Percentiles rank a stretch among this genome's conserved stretches.
These are phyloP conservation scores for Fusarium austroafricanum DNA, from an alignment of 2,329 filamentous ascomycete genomes.

Conservation along the genomic window DNA sequence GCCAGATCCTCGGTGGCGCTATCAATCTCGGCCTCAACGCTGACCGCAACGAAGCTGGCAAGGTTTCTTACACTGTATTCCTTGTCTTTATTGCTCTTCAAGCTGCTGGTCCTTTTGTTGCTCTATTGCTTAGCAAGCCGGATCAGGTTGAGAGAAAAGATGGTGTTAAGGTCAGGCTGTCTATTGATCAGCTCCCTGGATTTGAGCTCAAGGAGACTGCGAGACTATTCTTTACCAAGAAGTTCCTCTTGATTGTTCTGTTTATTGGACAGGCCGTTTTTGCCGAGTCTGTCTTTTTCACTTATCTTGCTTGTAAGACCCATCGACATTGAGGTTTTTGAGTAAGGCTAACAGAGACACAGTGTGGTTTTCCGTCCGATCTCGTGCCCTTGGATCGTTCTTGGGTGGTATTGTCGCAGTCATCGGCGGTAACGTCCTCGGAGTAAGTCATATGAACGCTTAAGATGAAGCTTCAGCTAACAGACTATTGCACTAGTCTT, in stretches of 20 bases:
- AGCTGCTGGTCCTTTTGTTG: conserved; percentile 72
- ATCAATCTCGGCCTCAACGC: conserved; percentile 77
- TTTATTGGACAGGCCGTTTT: conserved; percentile 79
- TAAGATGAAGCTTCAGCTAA: not conserved
- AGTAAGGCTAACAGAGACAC: conserved; percentile 6
- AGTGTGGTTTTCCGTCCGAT: conserved; percentile 77
- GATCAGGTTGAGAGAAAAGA: conserved; percentile 73
- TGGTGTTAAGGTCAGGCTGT: conserved; percentile 69
- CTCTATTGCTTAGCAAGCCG: conserved; percentile 70
- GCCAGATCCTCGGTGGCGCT: conserved; percentile 77
- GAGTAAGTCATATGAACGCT: conserved; percentile 55
- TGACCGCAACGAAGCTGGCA: conserved; percentile 66
- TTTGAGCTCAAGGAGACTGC: conserved; percentile 70
- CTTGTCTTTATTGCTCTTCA: conserved; percentile 78
- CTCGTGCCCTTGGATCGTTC: conserved; percentile 77
- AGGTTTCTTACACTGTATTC: conserved; percentile 76
- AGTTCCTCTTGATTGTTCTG: conserved; percentile 72
- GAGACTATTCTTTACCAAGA: conserved; percentile 68
- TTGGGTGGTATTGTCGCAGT: conserved; percentile 75
- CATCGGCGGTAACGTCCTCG: conserved; percentile 72
- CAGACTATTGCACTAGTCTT: conserved; percentile 51
- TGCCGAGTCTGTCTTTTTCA: conserved; percentile 78
- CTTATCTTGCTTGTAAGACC: conserved; percentile 61
- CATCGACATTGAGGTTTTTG: rapidly evolving
- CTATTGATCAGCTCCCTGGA: conserved; percentile 66